Base-by-base conservation (phyloP, 192 early-diverging fungal genomes). In the Cladochytrium replicatum region DNA sequence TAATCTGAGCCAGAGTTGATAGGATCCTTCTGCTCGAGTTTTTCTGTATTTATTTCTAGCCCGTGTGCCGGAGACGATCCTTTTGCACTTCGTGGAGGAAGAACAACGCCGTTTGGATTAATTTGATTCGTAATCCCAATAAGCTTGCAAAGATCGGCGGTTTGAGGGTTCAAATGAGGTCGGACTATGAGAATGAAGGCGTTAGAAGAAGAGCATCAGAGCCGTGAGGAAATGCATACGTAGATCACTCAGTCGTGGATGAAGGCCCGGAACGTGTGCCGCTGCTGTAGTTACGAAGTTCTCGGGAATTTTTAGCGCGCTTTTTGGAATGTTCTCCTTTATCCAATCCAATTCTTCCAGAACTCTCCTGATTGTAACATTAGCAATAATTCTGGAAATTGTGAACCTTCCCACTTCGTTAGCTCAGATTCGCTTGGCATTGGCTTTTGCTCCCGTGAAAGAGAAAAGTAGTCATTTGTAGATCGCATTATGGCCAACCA, bases 121-220 rank as follows among this genome's bases (percentile, higher is more conserved):
- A 88, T 83, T 48, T 71, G 71, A 55, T 86, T 87, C 22, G 64
- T 41, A 11, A 95, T 72, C 11, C 74, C 72, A 6, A 93, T 37
- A 62, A 85, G 60, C 0, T 67, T 52, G 58, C 87, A 90, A 41
- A 95, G 82, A 6, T 55, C 68, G 2, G 64, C 73, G 4, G 89
- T 95, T 61, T 97, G 93, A 2, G 89, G 89, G 58, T 94, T 97
- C 3, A 74, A 54, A 27, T 83, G 80, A 17, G 67, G 47, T 2
- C 22, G 9, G 17, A 46, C 71, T 72, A 43, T n/a, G n/a, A n/a
- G n/a, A n/a, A n/a, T n/a, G n/a, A n/a, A n/a, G n/a, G n/a, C n/a
- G n/a, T n/a, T n/a, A n/a, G n/a, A n/a, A n/a, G n/a, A n/a, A n/a
- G n/a, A n/a, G n/a, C n/a, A n/a, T n/a, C n/a, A n/a, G n/a, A n/a